These are phyloP conservation scores for Bipolaris sorokiniana DNA, from an alignment of 2,329 filamentous ascomycete genomes.

Conservation along the genomic window DNA sequence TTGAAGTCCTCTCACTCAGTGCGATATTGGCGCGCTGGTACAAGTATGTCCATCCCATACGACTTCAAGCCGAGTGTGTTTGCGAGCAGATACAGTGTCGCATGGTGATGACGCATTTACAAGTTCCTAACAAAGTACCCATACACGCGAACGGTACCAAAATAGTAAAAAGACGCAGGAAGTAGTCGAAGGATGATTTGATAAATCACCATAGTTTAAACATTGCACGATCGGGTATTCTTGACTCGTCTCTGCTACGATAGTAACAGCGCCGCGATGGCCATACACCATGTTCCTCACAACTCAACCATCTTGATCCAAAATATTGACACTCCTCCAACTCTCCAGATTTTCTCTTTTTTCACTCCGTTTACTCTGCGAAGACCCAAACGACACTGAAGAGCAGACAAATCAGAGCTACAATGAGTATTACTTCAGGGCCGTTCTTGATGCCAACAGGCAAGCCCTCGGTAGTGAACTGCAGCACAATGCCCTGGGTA, in stretches of 20 bases:
- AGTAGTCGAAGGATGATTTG: not conserved
- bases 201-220: not conserved
- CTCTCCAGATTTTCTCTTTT: not conserved
- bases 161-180: not conserved
- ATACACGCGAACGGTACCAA: too few relatives aligned
- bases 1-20: too few relatives aligned
- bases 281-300: not conserved
- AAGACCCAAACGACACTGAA: slow-evolving; percentile 38
- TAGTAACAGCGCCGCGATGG: not conserved
- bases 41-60: too few relatives aligned
- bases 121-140: too few relatives aligned
- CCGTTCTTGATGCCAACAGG: slow-evolving; percentile 40
- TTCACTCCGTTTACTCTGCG: slow-evolving; percentile 10
- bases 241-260: not conserved
- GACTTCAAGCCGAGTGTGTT: too few relatives aligned
- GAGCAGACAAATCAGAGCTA: slow-evolving; percentile 19
- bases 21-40: too few relatives aligned
- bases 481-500: slow-evolving; percentile 51
- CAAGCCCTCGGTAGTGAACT: slow-evolving; percentile 39
- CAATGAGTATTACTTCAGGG: slow-evolving; percentile 27
- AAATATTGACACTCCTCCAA: not conserved
- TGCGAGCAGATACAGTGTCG: too few relatives aligned
- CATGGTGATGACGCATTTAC: too few relatives aligned
- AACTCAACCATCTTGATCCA: not conserved
- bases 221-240: slow-evolving; percentile 2